Percentiles rank a stretch among this genome's conserved stretches.
These are phyloP conservation scores for Rhynchospora pubera DNA, from an alignment of 176 grass and related monocot species.

Conservation along the genomic window DNA sequence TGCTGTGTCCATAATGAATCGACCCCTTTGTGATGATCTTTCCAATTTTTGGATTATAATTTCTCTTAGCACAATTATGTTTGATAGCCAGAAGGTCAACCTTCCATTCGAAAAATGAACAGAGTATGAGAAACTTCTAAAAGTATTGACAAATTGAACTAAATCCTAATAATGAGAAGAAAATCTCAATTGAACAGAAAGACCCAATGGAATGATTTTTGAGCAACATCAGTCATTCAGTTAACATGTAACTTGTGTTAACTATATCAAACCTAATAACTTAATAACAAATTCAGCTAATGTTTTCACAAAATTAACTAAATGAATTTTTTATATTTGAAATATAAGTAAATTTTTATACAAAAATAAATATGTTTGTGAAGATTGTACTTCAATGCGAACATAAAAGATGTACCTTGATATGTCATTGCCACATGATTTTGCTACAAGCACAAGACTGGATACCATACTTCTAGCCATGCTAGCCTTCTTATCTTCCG, in stretches of 20 bases:
- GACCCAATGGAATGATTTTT: background rate
- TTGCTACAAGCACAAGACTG: slow-evolving; percentile 64
- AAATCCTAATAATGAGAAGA: background rate
- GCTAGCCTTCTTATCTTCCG: slow-evolving; percentile 56
- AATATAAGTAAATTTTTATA: background rate
- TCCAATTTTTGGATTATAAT: slow-evolving; percentile 67
- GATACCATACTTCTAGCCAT: slow-evolving; percentile 65
- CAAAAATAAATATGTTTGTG: background rate
- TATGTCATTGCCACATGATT: slow-evolving; percentile 90
- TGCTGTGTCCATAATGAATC: slow-evolving; percentile 19
- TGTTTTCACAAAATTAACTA: background rate
- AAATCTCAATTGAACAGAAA: background rate
- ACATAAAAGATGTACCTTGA: slow-evolving; percentile 56
- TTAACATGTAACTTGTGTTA: background rate
- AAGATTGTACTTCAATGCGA: background rate
- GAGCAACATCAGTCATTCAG: background rate
- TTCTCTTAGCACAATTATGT: slow-evolving; percentile 81
- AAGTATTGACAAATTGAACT: background rate
- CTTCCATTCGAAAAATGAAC: slow-evolving; percentile 36
- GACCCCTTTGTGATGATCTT: slow-evolving; percentile 28
- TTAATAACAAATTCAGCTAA: background rate
- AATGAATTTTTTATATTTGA: background rate
- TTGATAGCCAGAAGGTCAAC: slow-evolving; percentile 96
- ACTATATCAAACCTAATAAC: background rate
- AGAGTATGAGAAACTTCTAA: background rate